Conservation (phyloP, 148 eudicot species). For the Selenicereus undatus region DNA sequence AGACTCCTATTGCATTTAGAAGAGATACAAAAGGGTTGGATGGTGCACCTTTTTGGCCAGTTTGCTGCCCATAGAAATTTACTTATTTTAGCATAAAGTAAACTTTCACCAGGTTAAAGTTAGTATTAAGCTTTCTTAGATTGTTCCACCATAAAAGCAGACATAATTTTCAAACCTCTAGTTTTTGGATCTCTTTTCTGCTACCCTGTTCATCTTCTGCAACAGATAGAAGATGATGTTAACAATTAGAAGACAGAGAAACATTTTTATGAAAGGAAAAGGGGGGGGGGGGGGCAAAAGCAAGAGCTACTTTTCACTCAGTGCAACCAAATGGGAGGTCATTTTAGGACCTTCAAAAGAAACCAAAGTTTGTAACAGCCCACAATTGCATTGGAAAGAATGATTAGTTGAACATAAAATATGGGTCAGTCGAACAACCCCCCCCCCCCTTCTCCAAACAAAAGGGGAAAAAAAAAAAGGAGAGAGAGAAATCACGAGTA, state of each 20-base stretch:
- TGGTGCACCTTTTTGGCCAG: conserved; percentile 37
- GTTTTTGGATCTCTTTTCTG: conserved; percentile 34
- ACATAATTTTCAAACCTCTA: conserved; percentile 50
- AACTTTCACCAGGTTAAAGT: conserved; percentile 7
- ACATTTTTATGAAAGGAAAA: not conserved
- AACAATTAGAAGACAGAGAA: not conserved
- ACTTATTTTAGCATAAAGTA: conserved; percentile 16
- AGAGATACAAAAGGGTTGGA: conserved; percentile 56
- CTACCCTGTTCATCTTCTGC: conserved; percentile 34
- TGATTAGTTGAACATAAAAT: too few relatives aligned
- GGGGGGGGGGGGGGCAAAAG: not conserved
- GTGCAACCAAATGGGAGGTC: not conserved
- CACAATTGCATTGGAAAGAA: not conserved
- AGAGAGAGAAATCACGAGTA: not conserved
- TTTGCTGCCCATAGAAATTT: conserved; percentile 40
- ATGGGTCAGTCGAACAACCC: not conserved
- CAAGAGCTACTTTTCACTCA: too few relatives aligned
- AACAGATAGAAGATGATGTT: conserved; percentile 21
- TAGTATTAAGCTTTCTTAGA: not conserved
- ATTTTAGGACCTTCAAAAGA: not conserved
- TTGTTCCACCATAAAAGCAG: conserved; percentile 4
- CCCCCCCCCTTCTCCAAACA: too few relatives aligned
- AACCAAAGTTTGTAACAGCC: not conserved
- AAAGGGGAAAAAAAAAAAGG: too few relatives aligned
- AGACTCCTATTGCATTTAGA: conserved; percentile 67